Base-by-base conservation (phyloP, 805 yeast species). In the Wickerhamomyces bovis region DNA sequence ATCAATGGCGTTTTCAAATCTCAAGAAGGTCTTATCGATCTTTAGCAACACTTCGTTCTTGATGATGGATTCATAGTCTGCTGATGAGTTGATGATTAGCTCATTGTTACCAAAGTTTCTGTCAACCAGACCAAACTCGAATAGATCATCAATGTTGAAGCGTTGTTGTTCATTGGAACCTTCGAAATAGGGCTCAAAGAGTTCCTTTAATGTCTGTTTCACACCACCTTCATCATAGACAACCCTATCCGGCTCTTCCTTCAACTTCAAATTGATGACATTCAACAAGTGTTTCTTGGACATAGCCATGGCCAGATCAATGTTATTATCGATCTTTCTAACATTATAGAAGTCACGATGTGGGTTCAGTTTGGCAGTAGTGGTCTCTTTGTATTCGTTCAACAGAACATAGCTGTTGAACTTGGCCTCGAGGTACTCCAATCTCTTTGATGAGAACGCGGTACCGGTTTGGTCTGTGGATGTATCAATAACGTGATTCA, bases 221-320 rank as follows among this genome's bases (percentile, higher is more conserved):
- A 50, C 49, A 1, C 64, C 66, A 18, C 55, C 52, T 18, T 57
- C 59, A 4, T 44, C 45, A 50, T 61, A 65, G 1, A 69, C 72
- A 6, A 64, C 50, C 41, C 70, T 53, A 8, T 66, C 41, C 3
- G 73, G 69, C 42, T 70, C 73, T 6, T 51, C 49, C 22, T 56
- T 61, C 38, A 70, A 44, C 44, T 68, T 70, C 10, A 57, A 56
- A 60, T 70, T 66, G 18, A 70, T 67, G n/a, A 65, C 64, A 36
- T 65, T 68, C 33, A 68, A 54, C 20, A 69, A 70, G 68, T 92
- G 98, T 65, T 92, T 92, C 67, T 94, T 97, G 56, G 95, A 89
- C 98, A 94, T 94, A 61, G 96, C 88, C 43, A 98, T 98, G 7
- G 96, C 83, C 62, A 92, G 96, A 62, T 92, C 97, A 52, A 94